These are phyloP conservation scores for Trametes versicolor DNA, from an alignment of 1,284 basidiomycete species.

Conservation along the genomic window DNA sequence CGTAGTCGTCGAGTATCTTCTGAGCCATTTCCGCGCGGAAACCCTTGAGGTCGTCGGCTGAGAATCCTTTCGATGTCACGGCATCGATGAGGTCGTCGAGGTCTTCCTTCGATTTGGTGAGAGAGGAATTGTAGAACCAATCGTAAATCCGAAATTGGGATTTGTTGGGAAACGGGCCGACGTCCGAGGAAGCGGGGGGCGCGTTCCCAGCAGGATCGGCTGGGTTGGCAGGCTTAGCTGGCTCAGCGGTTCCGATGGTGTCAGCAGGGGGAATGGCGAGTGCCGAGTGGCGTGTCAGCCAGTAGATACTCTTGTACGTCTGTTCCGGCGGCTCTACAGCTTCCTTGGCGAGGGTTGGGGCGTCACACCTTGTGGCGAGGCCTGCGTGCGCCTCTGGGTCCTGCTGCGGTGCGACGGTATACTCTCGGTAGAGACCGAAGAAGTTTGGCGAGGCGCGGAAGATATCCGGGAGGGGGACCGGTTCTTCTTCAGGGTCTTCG, in stretches of 20 bases:
- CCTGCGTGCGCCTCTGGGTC: conserved; percentile 13
- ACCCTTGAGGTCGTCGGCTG: conserved; percentile 27
- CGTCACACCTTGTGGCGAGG: background rate
- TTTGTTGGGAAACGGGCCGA: conserved; percentile 2
- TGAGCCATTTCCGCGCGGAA: conserved; percentile 26
- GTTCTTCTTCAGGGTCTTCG: conserved; percentile 4
- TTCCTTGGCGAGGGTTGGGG: background rate
- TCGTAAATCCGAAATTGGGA: conserved; percentile 1
- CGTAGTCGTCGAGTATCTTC: conserved; percentile 27
- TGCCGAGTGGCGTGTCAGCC: background rate
- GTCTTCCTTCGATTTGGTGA: conserved; percentile 39
- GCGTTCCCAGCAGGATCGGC: no score
- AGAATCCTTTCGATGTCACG: conserved; percentile 32
- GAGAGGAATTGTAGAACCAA: background rate
- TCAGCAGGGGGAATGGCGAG: no score
- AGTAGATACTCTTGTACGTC: background rate
- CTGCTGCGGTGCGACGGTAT: conserved; percentile 3
- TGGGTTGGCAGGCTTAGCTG: no score
- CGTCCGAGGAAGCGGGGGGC: no score
- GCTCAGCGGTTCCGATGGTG: no score
- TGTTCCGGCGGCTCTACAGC: background rate
- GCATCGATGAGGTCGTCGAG: conserved; percentile 43
- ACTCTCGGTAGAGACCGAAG: conserved; percentile 16
- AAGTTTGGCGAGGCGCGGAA: background rate
- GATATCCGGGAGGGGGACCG: no score